Conservation (phyloP, 2,329 filamentous ascomycete species). For the Sporothrix pseudoabietina region DNA sequence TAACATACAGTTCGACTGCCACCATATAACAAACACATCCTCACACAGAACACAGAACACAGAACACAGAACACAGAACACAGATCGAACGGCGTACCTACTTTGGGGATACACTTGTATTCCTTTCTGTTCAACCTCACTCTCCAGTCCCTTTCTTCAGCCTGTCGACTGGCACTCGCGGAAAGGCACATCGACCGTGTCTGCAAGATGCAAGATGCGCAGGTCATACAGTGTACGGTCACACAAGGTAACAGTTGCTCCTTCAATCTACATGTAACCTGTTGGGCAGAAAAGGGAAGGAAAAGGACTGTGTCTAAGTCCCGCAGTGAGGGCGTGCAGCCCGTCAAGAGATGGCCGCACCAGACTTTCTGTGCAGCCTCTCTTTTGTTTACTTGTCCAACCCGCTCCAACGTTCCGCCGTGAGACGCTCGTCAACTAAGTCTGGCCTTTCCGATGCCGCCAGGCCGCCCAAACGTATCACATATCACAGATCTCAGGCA, state of each 20-base stretch:
- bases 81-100: not conserved
- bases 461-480: not conserved
- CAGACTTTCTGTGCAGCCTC: not conserved
- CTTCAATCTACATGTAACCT: not conserved
- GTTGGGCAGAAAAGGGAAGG: not conserved
- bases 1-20: not conserved
- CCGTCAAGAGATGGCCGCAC: not conserved
- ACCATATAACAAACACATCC: not conserved
- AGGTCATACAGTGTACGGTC: not conserved
- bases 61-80: not conserved
- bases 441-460: not conserved
- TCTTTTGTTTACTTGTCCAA: not conserved
- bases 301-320: not conserved
- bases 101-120: not conserved
- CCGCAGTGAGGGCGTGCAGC: slow-evolving; percentile 6
- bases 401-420: not conserved
- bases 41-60: not conserved
- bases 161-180: not conserved
- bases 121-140: not conserved
- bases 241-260: not conserved
- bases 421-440: not conserved
- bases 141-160: not conserved
- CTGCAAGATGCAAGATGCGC: slow-evolving; percentile 23
- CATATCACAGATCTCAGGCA: not conserved
- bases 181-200: not conserved